Base-by-base conservation (phyloP, 345 rosid genomes). In the Populus simonii region DNA sequence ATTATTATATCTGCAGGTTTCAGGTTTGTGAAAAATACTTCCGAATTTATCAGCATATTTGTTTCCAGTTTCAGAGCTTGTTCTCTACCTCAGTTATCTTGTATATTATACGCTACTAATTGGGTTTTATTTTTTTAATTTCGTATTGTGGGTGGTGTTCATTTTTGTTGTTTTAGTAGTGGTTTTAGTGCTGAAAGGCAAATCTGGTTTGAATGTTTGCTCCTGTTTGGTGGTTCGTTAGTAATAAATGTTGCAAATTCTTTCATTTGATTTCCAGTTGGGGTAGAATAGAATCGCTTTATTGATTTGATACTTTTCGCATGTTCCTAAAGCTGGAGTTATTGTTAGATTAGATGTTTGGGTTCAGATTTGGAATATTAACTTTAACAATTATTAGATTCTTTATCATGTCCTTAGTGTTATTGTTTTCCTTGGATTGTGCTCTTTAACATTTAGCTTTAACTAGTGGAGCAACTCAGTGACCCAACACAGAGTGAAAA, bases 1-100 rank as follows among this genome's bases (percentile, higher is more conserved):
- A 92, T 76, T 87, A 71, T 81, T 92, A 92, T 33, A 43, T 88
- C 59, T 90, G 97, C 91, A 87, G 90, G 88, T 92, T 90, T 83
- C 97, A 92, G 97, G 93, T 76, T 16, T 27, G 36, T 38, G 27
- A 35, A 27, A 41, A 10, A 11, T 4, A 33, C 36, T 49, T 11
- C 20, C n/a, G 0, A 22, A 47, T 55, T 36, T 7, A 53, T 53
- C 20, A 17, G 23, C 7, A 47, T 47, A 27, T 17, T 16, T 25
- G 33, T 73, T 35, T 5, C 53, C 17, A 39, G 31, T 3, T 39
- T 43, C 20, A 23, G 1, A 53, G 59, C 9, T 25, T 41, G 29
- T 22, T 70, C 33, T n/a, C 39, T 13, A 22, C 27, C 17, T 25
- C 15, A 16, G 5, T 45, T 47, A 43, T 43, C 2, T 11, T 43